Evolutionary conservation across 768 basidiomycete species (phyloP).

Genomic region (Suillus variegatus): DNA sequence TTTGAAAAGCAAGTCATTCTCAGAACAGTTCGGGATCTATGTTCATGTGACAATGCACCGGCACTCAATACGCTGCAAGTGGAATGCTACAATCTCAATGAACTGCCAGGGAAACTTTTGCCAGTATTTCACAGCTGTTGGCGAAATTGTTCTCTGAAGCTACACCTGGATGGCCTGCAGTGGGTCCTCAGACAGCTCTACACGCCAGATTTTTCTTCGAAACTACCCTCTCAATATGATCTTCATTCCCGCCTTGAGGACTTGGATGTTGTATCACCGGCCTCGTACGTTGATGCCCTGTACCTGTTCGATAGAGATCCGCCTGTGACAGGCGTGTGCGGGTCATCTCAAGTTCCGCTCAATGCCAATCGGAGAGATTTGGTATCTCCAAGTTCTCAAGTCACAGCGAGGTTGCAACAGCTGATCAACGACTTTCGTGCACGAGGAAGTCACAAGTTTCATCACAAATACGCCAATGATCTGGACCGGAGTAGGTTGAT

Average conservation of each 20-base stretch:
- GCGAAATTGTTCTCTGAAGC: background rate
- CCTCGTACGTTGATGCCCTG: background rate
- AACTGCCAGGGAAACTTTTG: background rate
- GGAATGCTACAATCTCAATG: background rate
- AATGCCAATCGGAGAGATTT: background rate
- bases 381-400: background rate
- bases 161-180: background rate
- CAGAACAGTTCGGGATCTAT: background rate
- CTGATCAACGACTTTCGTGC: slow-evolving; percentile 9
- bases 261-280: background rate
- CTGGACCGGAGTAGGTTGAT: slow-evolving; percentile 8
- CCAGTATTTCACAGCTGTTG: background rate
- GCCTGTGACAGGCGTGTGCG: background rate
- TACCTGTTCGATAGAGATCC: slow-evolving; percentile 7
- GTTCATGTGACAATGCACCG: background rate
- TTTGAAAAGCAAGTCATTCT: background rate
- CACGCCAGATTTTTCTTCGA: no score
- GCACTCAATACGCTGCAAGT: background rate
- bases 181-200: background rate
- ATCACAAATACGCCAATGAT: slow-evolving; percentile 14
- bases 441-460: slow-evolving; percentile 7
- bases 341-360: background rate
- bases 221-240: background rate
- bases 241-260: background rate
- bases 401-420: slow-evolving; percentile 1